These are phyloP conservation scores for Sechiopsis laciniata DNA, from an alignment of 306 rosid species.

Conservation along the genomic window DNA sequence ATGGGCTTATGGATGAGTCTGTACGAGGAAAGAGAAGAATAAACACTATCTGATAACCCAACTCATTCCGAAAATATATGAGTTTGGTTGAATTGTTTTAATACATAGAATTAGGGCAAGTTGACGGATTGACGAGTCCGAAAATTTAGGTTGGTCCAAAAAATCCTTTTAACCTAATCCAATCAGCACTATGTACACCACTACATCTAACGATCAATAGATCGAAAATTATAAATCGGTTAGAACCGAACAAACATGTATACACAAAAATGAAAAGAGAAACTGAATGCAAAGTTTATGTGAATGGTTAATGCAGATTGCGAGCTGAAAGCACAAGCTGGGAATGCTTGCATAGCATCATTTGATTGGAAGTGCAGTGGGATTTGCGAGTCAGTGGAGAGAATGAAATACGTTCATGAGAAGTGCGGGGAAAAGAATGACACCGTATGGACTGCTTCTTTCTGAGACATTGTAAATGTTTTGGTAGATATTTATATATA, in stretches of 20 bases:
- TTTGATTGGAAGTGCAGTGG: slow-evolving; percentile 20
- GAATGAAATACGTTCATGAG: slow-evolving; percentile 19
- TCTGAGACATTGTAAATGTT: too few species aligned
- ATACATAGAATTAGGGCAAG: too few species aligned
- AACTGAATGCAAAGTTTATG: background rate
- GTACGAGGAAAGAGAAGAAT: too few species aligned
- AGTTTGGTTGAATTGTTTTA: too few species aligned
- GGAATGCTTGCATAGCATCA: slow-evolving; percentile 15
- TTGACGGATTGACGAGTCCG: too few species aligned
- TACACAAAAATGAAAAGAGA: background rate
- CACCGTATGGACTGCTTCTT: background rate
- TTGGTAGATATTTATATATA: too few species aligned
- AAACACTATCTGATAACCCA: too few species aligned
- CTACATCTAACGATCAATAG: background rate
- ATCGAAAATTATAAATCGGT: background rate
- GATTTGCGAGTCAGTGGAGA: slow-evolving; percentile 17
- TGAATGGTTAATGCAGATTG: slow-evolving; percentile 15
- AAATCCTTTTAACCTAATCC: too few species aligned
- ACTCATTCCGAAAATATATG: too few species aligned
- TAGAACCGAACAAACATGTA: background rate
- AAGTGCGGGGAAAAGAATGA: slow-evolving; percentile 20
- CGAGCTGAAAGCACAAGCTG: slow-evolving; percentile 9
- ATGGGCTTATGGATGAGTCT: too few species aligned
- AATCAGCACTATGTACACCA: too few species aligned
- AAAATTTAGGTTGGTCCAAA: too few species aligned